These are phyloP conservation scores for Kodamaea laetipori DNA, from an alignment of 805 yeast species.

Conservation along the genomic window DNA sequence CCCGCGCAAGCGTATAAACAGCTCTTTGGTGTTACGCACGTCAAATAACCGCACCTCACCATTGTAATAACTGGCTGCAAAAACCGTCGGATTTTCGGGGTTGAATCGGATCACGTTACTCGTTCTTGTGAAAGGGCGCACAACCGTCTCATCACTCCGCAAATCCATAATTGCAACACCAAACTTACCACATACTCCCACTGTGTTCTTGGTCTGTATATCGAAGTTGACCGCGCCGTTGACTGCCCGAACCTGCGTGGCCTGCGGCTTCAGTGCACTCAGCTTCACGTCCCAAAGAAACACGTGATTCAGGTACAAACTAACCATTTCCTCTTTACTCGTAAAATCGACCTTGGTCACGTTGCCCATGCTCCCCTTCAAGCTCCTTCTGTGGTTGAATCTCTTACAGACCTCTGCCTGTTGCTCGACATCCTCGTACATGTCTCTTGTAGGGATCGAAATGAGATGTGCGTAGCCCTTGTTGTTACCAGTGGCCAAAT, in stretches of 20 bases:
- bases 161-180: slow-evolving; percentile 78
- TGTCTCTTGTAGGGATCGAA: slow-evolving; percentile 53
- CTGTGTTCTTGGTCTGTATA: slow-evolving; percentile 45
- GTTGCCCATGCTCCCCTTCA: slow-evolving; percentile 31
- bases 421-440: slow-evolving; percentile 24
- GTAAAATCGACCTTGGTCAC: slow-evolving; percentile 32
- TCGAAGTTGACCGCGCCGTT: slow-evolving; percentile 51
- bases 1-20: slow-evolving; percentile 52
- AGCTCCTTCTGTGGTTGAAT: slow-evolving; percentile 75
- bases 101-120: slow-evolving; percentile 21
- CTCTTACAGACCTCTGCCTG: slow-evolving; percentile 75
- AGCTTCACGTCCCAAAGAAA: slow-evolving; percentile 75
- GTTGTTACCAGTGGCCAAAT: slow-evolving; percentile 71
- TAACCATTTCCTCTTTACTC: slow-evolving; percentile 49
- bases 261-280: slow-evolving; percentile 38
- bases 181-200: slow-evolving; percentile 67
- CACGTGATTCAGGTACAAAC: slow-evolving; percentile 67
- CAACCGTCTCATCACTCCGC: slow-evolving; percentile 32
- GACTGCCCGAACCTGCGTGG: slow-evolving; percentile 28
- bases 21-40: slow-evolving; percentile 58
- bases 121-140: slow-evolving; percentile 8
- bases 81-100: slow-evolving; percentile 54
- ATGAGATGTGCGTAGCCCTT: slow-evolving; percentile 75
- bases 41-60: slow-evolving; percentile 73
- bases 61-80: slow-evolving; percentile 65